Conservation (phyloP, 2,329 filamentous ascomycete genomes). For the Thermoascus crustaceus region DNA sequence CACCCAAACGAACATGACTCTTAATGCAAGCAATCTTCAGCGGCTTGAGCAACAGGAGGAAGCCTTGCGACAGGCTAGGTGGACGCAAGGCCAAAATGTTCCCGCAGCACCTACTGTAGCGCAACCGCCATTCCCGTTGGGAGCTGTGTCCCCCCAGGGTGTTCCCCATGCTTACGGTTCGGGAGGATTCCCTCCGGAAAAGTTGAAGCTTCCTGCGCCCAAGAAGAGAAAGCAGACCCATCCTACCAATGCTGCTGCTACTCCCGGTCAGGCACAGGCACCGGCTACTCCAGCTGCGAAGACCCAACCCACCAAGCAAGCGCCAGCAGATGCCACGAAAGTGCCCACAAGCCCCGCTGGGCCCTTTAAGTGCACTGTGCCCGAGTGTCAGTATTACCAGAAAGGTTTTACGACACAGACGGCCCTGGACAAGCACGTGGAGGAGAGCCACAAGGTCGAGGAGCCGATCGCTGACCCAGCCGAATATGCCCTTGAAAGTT, state of each 20-base stretch:
- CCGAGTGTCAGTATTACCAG: conserved; percentile 45
- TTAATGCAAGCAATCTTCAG: conserved; percentile 41
- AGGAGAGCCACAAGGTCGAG: conserved; percentile 44
- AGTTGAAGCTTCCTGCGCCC: conserved; percentile 49
- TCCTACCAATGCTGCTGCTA: conserved; percentile 18
- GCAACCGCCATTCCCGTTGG: conserved; percentile 45
- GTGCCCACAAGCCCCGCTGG: conserved; percentile 32
- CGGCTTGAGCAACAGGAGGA: conserved; percentile 41
- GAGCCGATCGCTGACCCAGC: conserved; percentile 46
- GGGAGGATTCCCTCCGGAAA: conserved; percentile 46
- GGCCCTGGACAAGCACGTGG: conserved; percentile 48
- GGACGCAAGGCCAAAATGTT: conserved; percentile 31
- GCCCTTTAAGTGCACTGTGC: conserved; percentile 46
- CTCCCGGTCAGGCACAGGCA: conserved; percentile 13
- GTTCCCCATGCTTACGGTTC: conserved; percentile 49
- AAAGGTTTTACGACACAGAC: conserved; percentile 48
- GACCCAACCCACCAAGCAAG: conserved; percentile 22
- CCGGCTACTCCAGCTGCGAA: conserved; percentile 22
- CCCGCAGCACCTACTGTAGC: conserved; percentile 43
- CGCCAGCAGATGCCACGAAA: conserved; percentile 34
- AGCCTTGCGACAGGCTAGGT: conserved; percentile 30
- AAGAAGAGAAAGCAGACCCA: conserved; percentile 51
- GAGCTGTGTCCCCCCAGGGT: conserved; percentile 47
- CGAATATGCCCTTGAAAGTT: conserved; percentile 47
- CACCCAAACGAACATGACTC: conserved; percentile 21